Evolutionary conservation across 148 eudicot species (phyloP).

Genomic region (Camellia japonica): DNA sequence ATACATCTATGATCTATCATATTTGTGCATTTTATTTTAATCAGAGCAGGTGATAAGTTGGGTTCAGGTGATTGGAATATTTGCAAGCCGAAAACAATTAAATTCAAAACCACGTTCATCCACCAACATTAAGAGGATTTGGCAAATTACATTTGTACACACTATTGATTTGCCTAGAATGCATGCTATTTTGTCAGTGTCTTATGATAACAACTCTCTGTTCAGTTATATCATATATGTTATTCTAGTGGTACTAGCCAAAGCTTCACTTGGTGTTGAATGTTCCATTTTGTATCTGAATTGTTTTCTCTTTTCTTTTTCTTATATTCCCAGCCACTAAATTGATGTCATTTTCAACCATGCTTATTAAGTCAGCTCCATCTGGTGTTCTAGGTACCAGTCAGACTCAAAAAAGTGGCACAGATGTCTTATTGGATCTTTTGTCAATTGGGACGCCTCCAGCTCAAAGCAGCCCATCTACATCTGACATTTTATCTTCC

Average conservation of each 20-base stretch:
- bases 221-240: neutral
- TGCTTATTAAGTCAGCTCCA: conserved; percentile 1
- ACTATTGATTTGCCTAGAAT: neutral
- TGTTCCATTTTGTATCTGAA: neutral
- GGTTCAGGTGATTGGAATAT: neutral
- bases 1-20: neutral
- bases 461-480: conserved; percentile 47
- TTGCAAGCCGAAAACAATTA: neutral
- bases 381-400: conserved; percentile 51
- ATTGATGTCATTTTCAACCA: neutral
- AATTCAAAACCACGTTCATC: neutral
- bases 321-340: neutral
- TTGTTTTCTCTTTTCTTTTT: neutral
- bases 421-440: conserved; percentile 83
- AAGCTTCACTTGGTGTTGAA: neutral
- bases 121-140: conserved; percentile 6
- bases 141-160: neutral
- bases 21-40: neutral
- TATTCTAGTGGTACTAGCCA: neutral
- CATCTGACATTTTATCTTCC: conserved; percentile 57
- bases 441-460: conserved; percentile 80
- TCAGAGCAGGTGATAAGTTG: neutral
- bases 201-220: neutral
- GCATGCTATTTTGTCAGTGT: neutral
- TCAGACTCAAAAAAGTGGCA: conserved; percentile 65